Percentiles rank a stretch among this genome's conserved stretches.
Conservation (phyloP, 192 early-diverging fungal genomes). For the Geosiphon pyriformis region DNA sequence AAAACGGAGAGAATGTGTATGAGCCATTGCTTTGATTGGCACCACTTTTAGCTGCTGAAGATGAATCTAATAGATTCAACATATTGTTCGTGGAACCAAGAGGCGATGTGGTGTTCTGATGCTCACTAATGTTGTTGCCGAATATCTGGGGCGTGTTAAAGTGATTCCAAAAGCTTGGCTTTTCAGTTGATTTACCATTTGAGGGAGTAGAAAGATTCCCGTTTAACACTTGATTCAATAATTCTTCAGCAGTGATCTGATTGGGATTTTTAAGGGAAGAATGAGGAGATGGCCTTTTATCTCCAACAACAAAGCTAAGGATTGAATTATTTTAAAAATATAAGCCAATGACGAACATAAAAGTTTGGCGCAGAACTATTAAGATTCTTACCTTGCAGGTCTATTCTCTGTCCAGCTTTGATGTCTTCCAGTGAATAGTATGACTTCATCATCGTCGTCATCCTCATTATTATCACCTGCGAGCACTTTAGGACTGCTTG, state of each 20-base stretch:
- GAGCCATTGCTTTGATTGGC: not conserved
- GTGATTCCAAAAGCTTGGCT: constrained; percentile 11
- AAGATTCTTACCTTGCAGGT: not conserved
- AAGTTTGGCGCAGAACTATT: not conserved
- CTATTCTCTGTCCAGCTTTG: not conserved
- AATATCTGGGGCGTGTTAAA: constrained; percentile 18
- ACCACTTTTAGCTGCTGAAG: not conserved
- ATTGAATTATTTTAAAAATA: not conserved
- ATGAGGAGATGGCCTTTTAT: not conserved
- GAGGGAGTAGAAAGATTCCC: not conserved
- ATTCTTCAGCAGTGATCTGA: constrained; percentile 1
- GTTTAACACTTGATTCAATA: constrained; percentile 8
- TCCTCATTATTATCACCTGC: constrained; percentile 6
- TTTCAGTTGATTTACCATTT: not conserved
- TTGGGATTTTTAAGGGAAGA: not conserved
- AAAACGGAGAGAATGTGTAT: not conserved
- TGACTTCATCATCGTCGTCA: constrained; percentile 40
- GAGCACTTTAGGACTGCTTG: constrained; percentile 8
- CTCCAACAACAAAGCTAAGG: too few species aligned
- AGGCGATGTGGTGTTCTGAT: not conserved
- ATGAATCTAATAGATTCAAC: not conserved
- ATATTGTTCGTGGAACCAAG: not conserved
- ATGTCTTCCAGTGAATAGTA: constrained; percentile 37
- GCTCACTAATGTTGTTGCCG: not conserved
- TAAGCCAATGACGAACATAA: not conserved